These are phyloP conservation scores for Cardamine resedifolia DNA, from an alignment of 345 rosid genomes.

Conservation along the genomic window DNA sequence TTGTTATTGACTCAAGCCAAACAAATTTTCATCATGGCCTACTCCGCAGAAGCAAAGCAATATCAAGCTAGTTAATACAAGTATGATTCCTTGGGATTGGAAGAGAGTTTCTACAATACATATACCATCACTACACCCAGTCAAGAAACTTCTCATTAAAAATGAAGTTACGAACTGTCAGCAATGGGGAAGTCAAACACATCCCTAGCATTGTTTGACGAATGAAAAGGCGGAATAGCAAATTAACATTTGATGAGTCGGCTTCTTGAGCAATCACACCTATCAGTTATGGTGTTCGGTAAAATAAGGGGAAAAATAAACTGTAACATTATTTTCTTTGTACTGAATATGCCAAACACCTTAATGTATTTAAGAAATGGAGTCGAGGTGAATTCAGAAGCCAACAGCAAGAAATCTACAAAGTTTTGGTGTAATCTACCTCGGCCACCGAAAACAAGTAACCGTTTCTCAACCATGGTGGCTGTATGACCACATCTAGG, in stretches of 20 bases:
- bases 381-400: slow-evolving; percentile 8
- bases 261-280: not conserved
- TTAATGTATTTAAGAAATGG: not conserved
- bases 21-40: not conserved
- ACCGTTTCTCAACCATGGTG: slow-evolving; percentile 92
- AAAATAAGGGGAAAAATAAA: not conserved
- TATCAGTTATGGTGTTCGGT: not conserved
- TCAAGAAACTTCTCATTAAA: not conserved
- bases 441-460: slow-evolving; percentile 96
- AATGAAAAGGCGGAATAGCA: slow-evolving; percentile 2
- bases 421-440: slow-evolving; percentile 42
- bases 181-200: not conserved
- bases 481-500: slow-evolving; percentile 99
- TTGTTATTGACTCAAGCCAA: slow-evolving; percentile 2
- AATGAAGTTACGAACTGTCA: not conserved
- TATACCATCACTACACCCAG: not conserved
- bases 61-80: not conserved
- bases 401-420: not conserved
- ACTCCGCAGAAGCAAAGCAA: not conserved
- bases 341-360: slow-evolving; percentile 8
- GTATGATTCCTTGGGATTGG: not conserved
- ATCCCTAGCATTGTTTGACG: slow-evolving; percentile 1
- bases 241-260: not conserved
- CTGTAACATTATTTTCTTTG: not conserved
- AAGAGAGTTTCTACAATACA: not conserved